Evolutionary conservation across 257 asterid species (phyloP).

Genomic region (Solanum etuberosum): DNA sequence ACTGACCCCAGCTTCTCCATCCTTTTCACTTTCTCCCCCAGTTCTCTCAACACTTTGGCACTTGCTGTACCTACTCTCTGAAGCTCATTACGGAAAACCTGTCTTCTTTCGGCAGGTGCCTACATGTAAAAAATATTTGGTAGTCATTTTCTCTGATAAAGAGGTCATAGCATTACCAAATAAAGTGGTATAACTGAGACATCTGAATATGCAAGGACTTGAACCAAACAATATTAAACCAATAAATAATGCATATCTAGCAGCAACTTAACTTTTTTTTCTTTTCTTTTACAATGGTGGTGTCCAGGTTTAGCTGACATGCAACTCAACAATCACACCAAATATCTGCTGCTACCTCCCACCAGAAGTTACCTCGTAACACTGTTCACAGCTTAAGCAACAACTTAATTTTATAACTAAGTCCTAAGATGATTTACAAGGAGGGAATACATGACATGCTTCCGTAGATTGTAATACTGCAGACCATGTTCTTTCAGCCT

Average conservation of each 20-base stretch:
- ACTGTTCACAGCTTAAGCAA: neutral
- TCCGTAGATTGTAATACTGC: neutral
- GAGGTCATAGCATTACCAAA: neutral
- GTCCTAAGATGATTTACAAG: neutral
- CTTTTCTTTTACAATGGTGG: neutral
- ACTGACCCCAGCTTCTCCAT: constrained; percentile 46
- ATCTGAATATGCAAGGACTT: neutral
- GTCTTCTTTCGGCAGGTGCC: constrained; percentile 72
- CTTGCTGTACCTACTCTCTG: constrained; percentile 49
- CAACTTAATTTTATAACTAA: neutral
- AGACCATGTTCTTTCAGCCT: neutral
- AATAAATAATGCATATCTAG: neutral
- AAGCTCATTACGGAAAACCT: constrained; percentile 48
- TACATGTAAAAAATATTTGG: neutral
- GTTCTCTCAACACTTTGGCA: constrained; percentile 39
- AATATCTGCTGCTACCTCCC: neutral
- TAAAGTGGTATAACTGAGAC: neutral
- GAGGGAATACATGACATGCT: neutral
- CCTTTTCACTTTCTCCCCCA: constrained; percentile 48
- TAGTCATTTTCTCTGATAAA: neutral
- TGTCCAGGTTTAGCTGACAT: neutral
- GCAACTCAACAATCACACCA: neutral
- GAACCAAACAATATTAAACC: neutral
- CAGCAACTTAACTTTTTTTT: neutral
- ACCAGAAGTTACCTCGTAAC: neutral